Percentiles rank a stretch among this genome's conserved stretches.
Conservation (phyloP, 768 basidiomycete species). For the Krasilnikovozyma curviuscula region DNA sequence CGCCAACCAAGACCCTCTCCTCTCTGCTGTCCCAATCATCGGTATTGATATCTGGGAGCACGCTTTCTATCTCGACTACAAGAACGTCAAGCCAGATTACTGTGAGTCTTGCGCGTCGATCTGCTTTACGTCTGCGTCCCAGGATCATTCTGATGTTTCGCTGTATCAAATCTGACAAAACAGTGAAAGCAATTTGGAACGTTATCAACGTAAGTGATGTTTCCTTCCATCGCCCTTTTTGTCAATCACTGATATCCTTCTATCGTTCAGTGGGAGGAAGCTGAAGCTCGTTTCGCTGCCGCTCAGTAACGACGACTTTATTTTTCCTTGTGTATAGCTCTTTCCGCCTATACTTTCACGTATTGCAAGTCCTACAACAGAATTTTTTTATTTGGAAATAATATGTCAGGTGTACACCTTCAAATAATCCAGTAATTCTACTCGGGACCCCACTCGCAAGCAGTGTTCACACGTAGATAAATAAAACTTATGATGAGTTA, state of each 20-base stretch:
- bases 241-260: no score
- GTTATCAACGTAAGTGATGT: no score
- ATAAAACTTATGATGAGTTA: no score
- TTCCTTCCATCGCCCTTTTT: no score
- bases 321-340: no score
- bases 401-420: no score
- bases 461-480: no score
- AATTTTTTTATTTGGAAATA: no score
- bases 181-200: slow-evolving; percentile 84
- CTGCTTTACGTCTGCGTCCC: neutral
- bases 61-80: slow-evolving; percentile 73
- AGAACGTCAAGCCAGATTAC: slow-evolving; percentile 69
- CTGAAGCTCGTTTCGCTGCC: slow-evolving; percentile 43
- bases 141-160: neutral
- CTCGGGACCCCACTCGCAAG: no score
- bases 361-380: no score
- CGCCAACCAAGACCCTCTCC: slow-evolving; percentile 84
- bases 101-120: slow-evolving; percentile 35
- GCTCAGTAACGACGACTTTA: neutral
- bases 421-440: no score
- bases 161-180: slow-evolving; percentile 32
- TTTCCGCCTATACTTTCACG: no score
- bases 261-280: slow-evolving; percentile 91
- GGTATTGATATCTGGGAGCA: slow-evolving; percentile 42
- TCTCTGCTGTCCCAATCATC: slow-evolving; percentile 54